Percentiles rank a stretch among this genome's conserved stretches.
These are phyloP conservation scores for Mariannaea elegans DNA, from an alignment of 2,329 filamentous ascomycete genomes.

Conservation along the genomic window DNA sequence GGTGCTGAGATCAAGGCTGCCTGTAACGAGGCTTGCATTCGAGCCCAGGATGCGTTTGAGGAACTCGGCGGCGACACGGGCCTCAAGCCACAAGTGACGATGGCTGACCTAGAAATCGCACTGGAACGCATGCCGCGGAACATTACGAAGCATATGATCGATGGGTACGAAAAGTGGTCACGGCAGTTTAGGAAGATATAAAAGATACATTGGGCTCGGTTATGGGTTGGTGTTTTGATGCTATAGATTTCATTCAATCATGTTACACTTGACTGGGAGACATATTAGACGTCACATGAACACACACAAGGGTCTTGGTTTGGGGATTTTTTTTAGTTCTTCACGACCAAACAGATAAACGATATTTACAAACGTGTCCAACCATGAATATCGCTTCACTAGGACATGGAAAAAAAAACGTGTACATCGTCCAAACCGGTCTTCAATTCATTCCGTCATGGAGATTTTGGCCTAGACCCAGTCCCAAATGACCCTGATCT, in stretches of 20 bases:
- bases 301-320: too few relatives aligned
- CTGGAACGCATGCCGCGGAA: conserved; percentile 60
- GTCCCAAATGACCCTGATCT: conserved; percentile 15
- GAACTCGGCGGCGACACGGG: conserved; percentile 43
- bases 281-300: too few relatives aligned
- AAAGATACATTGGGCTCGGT: background rate
- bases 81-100: conserved; percentile 47
- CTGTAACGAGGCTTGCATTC: conserved; percentile 55
- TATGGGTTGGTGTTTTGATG: background rate
- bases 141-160: conserved; percentile 67
- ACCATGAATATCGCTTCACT: background rate
- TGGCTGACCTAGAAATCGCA: conserved; percentile 55
- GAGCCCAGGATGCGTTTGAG: conserved; percentile 51
- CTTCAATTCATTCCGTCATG: conserved; percentile 26
- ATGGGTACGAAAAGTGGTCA: conserved; percentile 67
- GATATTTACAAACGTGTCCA: background rate
- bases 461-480: conserved; percentile 11
- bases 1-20: conserved; percentile 80
- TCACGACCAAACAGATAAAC: too few relatives aligned
- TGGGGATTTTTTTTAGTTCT: too few relatives aligned
- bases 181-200: conserved; percentile 46
- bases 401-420: background rate
- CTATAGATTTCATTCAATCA: background rate
- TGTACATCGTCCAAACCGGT: conserved; percentile 10
- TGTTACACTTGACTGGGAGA: background rate